Conservation (phyloP, 306 rosid genomes). For the Vachellia collinsii region DNA sequence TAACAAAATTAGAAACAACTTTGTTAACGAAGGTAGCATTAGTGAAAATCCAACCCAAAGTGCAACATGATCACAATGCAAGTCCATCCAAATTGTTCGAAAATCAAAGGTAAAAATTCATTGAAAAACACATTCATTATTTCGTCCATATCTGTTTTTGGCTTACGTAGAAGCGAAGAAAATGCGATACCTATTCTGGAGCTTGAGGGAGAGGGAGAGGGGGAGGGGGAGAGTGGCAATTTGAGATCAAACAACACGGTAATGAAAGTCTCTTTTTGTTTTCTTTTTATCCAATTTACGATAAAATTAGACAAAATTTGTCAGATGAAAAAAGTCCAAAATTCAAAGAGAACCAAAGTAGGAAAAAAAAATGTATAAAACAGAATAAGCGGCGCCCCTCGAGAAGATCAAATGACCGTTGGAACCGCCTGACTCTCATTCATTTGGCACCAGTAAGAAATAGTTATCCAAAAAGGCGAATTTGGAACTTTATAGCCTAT, state of each 20-base stretch:
- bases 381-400: conserved; percentile 31
- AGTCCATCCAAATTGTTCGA: conserved; percentile 15
- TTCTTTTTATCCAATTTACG: not conserved
- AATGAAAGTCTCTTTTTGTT: conserved; percentile 13
- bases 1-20: not conserved
- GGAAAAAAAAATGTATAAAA: not conserved
- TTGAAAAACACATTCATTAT: not conserved
- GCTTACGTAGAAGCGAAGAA: not conserved
- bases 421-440: conserved; percentile 47
- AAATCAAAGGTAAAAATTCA: not conserved
- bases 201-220: conserved; percentile 38
- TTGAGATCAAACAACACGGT: conserved; percentile 30
- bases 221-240: conserved; percentile 28
- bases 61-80: conserved; percentile 4
- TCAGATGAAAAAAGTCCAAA: not conserved
- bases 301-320: not conserved
- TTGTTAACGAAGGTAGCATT: not conserved
- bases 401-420: conserved; percentile 47
- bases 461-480: not conserved
- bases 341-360: not conserved
- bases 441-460: conserved; percentile 40
- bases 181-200: conserved; percentile 53
- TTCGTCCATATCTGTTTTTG: not conserved
- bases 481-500: not conserved
- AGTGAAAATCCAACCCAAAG: conserved; percentile 16